Conservation (phyloP, 2,329 filamentous ascomycete species). For the Atkinsonella hypoxylon region DNA sequence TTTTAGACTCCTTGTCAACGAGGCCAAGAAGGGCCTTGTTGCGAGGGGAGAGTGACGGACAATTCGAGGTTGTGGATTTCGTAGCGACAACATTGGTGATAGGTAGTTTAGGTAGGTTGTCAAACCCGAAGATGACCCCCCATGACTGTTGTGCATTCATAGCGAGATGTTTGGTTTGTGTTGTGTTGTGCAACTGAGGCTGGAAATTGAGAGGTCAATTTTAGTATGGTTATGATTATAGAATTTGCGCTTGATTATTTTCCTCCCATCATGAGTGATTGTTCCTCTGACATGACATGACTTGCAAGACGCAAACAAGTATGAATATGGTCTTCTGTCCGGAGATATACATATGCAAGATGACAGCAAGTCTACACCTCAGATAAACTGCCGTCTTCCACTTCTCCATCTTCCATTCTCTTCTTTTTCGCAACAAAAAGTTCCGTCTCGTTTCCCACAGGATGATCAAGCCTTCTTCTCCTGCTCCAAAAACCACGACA, state of each 20-base stretch:
- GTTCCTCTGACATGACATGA: no score
- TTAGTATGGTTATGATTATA: no score
- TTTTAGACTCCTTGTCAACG: background rate
- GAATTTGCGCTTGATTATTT: no score
- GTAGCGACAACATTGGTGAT: slow-evolving; percentile 3
- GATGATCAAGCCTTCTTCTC: slow-evolving; percentile 22
- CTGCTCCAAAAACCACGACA: slow-evolving; percentile 43
- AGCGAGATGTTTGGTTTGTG: background rate
- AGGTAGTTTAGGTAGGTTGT: background rate
- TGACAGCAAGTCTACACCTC: no score
- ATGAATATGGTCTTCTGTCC: no score
- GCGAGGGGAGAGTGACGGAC: background rate
- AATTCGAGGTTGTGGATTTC: background rate
- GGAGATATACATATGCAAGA: no score
- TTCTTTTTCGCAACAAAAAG: background rate
- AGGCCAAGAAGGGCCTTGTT: background rate
- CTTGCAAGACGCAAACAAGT: no score
- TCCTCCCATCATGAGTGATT: no score
- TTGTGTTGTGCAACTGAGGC: background rate
- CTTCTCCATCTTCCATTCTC: background rate
- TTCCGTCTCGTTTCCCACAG: background rate
- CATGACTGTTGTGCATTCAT: background rate
- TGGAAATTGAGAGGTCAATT: background rate
- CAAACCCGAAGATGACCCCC: background rate
- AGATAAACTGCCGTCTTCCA: no score